A percentile compares a stretch with the other conserved stretches of the same genome.
phyloP scores from a whole-genome alignment of 2,329 filamentous ascomycete species.

The Incumbomyces lentus region DNA sequence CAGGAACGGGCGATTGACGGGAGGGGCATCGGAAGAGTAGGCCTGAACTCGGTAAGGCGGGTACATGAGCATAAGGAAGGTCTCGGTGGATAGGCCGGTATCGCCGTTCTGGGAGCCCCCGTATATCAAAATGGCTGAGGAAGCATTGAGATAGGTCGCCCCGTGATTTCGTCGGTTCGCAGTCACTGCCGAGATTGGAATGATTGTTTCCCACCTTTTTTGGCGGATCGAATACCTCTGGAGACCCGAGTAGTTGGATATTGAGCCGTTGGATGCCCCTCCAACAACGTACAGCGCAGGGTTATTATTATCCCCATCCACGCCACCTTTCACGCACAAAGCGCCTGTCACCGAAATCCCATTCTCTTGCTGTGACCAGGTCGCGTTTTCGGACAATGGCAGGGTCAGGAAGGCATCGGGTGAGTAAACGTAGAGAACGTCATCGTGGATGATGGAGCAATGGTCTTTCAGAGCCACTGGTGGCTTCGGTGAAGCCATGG shows the following conservation, averaged over 20 bases:
- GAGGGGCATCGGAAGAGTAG: slow-evolving; percentile 49
- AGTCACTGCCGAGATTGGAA: slow-evolving; percentile 42
- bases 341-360: slow-evolving; percentile 64
- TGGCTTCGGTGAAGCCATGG: slow-evolving; percentile 46
- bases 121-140: slow-evolving; percentile 67
- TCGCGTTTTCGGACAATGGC: slow-evolving; percentile 53
- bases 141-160: slow-evolving; percentile 60
- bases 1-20: slow-evolving; percentile 59
- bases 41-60: slow-evolving; percentile 55
- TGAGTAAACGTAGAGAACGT: slow-evolving; percentile 78
- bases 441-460: slow-evolving; percentile 71
- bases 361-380: slow-evolving; percentile 58
- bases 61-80: slow-evolving; percentile 60
- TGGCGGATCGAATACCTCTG: slow-evolving; percentile 55
- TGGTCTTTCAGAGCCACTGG: slow-evolving; percentile 59
- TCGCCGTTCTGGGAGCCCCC: slow-evolving; percentile 59
- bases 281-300: slow-evolving; percentile 72
- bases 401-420: slow-evolving; percentile 65
- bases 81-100: slow-evolving; percentile 54
- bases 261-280: slow-evolving; percentile 47
- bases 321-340: slow-evolving; percentile 62
- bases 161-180: slow-evolving; percentile 65
- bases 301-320: slow-evolving; percentile 45
- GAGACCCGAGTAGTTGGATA: slow-evolving; percentile 57
- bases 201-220: slow-evolving; percentile 49